phyloP scores from a whole-genome alignment of 495 filamentous ascomycete genomes.

The Chaetomidium leptoderma region DNA sequence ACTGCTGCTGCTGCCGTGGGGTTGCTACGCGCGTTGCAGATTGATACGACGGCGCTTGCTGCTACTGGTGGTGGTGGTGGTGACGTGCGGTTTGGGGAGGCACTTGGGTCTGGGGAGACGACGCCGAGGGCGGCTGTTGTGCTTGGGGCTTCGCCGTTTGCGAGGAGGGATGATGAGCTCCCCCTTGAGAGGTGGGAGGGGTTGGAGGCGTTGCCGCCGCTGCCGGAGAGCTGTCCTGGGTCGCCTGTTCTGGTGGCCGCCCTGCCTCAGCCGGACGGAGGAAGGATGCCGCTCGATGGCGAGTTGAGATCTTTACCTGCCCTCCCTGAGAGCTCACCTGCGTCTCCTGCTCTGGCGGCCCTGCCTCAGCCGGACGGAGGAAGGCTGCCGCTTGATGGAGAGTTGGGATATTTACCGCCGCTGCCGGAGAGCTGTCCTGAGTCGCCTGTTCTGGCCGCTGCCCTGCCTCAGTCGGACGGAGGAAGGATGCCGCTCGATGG shows the following conservation, averaged over 20 bases:
- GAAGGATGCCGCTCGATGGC: too few relatives aligned
- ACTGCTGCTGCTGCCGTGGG: slow-evolving; percentile 2
- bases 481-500: too few relatives aligned
- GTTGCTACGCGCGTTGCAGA: slow-evolving; percentile 18
- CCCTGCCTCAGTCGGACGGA: too few relatives aligned
- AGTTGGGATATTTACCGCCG: background rate
- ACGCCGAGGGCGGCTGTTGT: slow-evolving; percentile 31
- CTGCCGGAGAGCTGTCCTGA: slow-evolving; percentile 3
- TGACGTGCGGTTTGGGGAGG: slow-evolving; percentile 15
- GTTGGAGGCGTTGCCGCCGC: slow-evolving; percentile 1
- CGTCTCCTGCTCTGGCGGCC: background rate
- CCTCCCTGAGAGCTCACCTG: background rate
- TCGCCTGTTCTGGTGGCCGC: too few relatives aligned
- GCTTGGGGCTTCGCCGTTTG: background rate
- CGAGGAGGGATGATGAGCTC: too few relatives aligned
- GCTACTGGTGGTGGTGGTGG: background rate
- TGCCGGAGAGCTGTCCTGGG: slow-evolving; percentile 16
- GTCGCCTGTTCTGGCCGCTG: background rate
- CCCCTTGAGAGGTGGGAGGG: background rate
- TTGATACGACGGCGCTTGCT: slow-evolving; percentile 27
- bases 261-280: too few relatives aligned
- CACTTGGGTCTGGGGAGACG: slow-evolving; percentile 33
- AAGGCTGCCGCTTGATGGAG: background rate
- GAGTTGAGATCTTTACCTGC: background rate
- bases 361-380: background rate